These are phyloP conservation scores for Nothophaeocryptopus gaeumannii DNA, from an alignment of 2,329 filamentous ascomycete genomes.

Conservation along the genomic window DNA sequence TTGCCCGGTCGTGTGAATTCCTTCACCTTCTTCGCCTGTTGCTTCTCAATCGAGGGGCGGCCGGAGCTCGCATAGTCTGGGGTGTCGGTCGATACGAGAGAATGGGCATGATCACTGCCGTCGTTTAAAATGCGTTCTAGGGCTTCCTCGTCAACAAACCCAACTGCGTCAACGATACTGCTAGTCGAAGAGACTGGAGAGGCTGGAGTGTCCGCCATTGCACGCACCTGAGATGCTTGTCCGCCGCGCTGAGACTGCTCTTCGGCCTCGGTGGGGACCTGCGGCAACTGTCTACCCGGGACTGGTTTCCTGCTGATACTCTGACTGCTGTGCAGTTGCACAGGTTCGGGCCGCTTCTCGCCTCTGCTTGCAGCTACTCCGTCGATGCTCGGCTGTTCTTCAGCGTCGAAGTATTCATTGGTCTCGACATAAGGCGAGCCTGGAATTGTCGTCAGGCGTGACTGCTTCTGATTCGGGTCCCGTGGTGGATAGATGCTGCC, in stretches of 20 bases:
- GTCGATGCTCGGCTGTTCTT: conserved; percentile 18
- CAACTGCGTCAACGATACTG: conserved; percentile 31
- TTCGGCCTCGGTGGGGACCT: conserved; percentile 14
- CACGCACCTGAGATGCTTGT: conserved; percentile 23
- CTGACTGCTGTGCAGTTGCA: conserved; percentile 26
- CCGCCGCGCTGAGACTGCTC: conserved; percentile 10
- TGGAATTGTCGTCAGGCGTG: conserved; percentile 46
- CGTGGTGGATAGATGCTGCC: conserved; percentile 7
- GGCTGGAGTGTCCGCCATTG: conserved; percentile 16
- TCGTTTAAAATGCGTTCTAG: conserved; percentile 38
- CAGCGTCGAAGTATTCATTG: conserved; percentile 30
- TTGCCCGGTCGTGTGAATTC: conserved; percentile 75
- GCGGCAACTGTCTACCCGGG: conserved; percentile 16
- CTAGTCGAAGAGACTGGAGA: conserved; percentile 25
- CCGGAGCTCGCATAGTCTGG: conserved; percentile 75
- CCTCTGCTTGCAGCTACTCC: conserved; percentile 10
- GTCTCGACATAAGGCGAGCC: conserved; percentile 44
- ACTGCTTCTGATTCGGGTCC: conserved; percentile 29
- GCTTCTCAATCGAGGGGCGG: conserved; percentile 43
- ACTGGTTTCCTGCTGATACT: conserved; percentile 33
- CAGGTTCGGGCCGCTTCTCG: conserved; percentile 28
- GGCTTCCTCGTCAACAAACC: conserved; percentile 43
- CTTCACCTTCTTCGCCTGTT: conserved; percentile 43
- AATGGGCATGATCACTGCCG: conserved; percentile 25
- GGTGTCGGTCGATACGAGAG: conserved; percentile 48